phyloP scores from a whole-genome alignment of 345 rosid genomes.

The Toxicodendron radicans region DNA sequence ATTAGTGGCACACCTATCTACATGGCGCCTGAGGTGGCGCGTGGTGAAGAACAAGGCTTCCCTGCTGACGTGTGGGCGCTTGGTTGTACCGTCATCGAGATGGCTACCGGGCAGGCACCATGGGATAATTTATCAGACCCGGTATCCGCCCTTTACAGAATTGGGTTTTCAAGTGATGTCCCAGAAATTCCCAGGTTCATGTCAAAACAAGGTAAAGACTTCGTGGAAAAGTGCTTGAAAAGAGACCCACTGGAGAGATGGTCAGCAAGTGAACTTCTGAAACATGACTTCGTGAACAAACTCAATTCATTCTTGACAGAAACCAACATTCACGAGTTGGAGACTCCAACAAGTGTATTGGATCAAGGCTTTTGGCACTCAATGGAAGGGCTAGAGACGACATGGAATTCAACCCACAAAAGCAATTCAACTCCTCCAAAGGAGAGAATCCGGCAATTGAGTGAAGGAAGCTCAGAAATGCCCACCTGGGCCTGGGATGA shows the following conservation, averaged over 20 bases:
- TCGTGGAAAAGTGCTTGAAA: conserved; percentile 50
- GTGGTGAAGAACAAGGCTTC: conserved; percentile 51
- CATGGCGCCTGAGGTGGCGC: conserved; percentile 78
- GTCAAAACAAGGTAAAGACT: conserved; percentile 46
- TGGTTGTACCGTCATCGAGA: conserved; percentile 59
- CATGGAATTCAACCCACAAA: conserved; percentile 7
- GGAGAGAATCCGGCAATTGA: conserved; percentile 40
- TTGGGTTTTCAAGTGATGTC: conserved; percentile 43
- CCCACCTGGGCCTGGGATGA: conserved; percentile 41
- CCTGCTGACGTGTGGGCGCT: conserved; percentile 65
- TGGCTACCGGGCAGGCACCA: conserved; percentile 52
- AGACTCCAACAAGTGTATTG: conserved; percentile 48
- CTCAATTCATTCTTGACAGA: background rate
- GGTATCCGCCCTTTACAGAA: conserved; percentile 41
- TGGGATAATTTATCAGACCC: conserved; percentile 43
- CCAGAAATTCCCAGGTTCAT: conserved; percentile 46
- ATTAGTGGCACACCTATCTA: conserved; percentile 51
- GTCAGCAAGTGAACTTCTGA: conserved; percentile 47
- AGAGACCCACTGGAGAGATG: conserved; percentile 49
- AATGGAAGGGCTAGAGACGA: conserved; percentile 17
- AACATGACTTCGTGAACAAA: conserved; percentile 37
- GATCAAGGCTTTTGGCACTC: conserved; percentile 35
- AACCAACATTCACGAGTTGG: background rate
- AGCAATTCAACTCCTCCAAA: conserved; percentile 12
- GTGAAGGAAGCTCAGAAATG: conserved; percentile 9